Evolutionary conservation across 768 basidiomycete genomes (phyloP).

Genomic region (Psilocybe azurescens): DNA sequence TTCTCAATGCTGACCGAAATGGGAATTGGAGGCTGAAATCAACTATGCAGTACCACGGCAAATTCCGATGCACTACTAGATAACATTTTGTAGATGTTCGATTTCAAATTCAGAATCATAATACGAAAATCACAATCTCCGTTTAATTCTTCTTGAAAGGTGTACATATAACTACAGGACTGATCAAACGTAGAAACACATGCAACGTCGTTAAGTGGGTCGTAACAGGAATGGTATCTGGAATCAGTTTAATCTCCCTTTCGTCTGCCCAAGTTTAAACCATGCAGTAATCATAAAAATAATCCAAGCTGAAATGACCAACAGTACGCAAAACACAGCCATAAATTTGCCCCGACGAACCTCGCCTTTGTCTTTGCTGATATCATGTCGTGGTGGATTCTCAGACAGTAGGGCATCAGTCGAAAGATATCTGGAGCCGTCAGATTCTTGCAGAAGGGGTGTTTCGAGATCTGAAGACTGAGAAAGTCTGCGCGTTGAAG

Average conservation of each 20-base stretch:
- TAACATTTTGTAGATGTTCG: not conserved
- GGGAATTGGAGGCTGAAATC: conserved; percentile 34
- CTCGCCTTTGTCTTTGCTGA: conserved; percentile 31
- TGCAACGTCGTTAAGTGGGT: not conserved
- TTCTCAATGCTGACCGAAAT: conserved; percentile 21
- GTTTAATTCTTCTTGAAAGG: no score
- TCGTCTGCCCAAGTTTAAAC: conserved; percentile 48
- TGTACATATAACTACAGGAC: not conserved
- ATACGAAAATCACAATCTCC: no score
- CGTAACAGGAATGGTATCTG: not conserved
- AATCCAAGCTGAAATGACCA: conserved; percentile 63
- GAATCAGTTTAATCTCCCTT: conserved; percentile 1
- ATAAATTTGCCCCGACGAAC: conserved; percentile 56
- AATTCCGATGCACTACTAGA: conserved; percentile 26
- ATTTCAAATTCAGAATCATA: not conserved
- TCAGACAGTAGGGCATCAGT: not conserved
- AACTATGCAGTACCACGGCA: conserved; percentile 47
- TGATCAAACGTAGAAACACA: not conserved
- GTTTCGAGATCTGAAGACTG: conserved; percentile 21
- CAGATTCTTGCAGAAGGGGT: conserved; percentile 7
- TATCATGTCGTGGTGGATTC: not conserved
- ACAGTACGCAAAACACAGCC: conserved; percentile 40
- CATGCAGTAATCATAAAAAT: conserved; percentile 69
- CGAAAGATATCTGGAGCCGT: not conserved
- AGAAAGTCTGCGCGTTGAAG: conserved; percentile 16